Evolutionary conservation across 345 rosid genomes (phyloP), one percentile per base, ranked within the genome.

Genomic region (Zanthoxylum bungeanum): DNA sequence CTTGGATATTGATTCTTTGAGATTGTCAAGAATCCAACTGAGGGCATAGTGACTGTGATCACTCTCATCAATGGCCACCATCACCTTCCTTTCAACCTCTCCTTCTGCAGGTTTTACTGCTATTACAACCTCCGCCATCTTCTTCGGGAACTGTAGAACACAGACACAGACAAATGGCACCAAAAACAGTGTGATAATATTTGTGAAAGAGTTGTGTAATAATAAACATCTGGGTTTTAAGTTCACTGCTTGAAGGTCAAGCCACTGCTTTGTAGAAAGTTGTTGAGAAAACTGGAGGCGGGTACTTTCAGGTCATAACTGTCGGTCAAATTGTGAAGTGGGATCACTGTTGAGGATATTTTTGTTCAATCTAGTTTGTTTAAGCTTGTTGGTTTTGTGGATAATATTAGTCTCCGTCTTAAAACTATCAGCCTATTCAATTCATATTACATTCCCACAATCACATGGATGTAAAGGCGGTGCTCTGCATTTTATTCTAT

Each of bases 31-130:
- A 7, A 64, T 71, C 91, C 87, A 85, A 44, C 73, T 60, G 9
- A 87, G 86, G 4, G 89, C 87, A 49, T 81, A 69, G 74, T 83
- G 73, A 73, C 89, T 83, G 57, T n/a, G 71, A 30, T 85, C 91
- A 47, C 87, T 72, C 62, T 83, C 89, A 34, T 85, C 91, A 22
- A 81, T 52, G 1, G 82, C 89, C 70, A 83, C 74, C 85, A 81
- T 82, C 78, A 85, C 77, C 69, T 76, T 80, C 70, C 31, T 80
- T 31, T 51, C 70, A 64, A 69, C 71, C 5, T 66, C 69, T 73
- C 76, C 69, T 70, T 69, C 73, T 0, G 59, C 27, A 3, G 16
- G 1, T 57, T 28, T 57, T 69, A 52, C 62, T n/a, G 10, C 50
- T 21, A 40, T 51, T 36, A 24, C 21, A 4, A 37, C 46, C 37